A percentile compares a stretch with the other conserved stretches of the same genome.
Conservation (phyloP, 306 rosid genomes). For the Amphicarpaea edgeworthii region DNA sequence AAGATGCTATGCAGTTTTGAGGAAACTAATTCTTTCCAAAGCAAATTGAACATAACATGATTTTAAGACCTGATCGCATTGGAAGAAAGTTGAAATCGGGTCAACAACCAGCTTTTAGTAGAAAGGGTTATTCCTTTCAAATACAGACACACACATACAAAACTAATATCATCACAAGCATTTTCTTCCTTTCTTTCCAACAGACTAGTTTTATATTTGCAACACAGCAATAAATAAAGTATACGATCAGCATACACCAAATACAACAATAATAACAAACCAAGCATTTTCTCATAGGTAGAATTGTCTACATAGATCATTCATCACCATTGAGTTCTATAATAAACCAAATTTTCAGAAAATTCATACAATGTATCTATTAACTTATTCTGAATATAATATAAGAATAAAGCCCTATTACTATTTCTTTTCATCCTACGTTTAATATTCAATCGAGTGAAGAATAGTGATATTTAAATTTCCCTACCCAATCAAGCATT, state of each 20-base stretch:
- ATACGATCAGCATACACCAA: background rate
- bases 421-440: constrained; percentile 2
- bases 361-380: background rate
- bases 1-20: background rate
- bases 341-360: background rate
- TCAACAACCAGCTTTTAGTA: background rate
- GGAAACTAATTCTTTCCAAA: background rate
- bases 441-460: constrained; percentile 17
- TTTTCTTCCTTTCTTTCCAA: background rate
- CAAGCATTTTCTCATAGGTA: background rate
- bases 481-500: constrained; percentile 25
- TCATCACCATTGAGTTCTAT: background rate
- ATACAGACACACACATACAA: background rate
- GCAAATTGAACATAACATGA: background rate
- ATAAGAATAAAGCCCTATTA: background rate
- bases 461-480: constrained; percentile 11
- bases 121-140: background rate
- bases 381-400: background rate
- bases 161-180: background rate
- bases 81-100: background rate
- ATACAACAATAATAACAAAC: background rate
- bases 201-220: background rate
- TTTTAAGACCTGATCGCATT: background rate
- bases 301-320: background rate
- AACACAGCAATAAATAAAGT: constrained; percentile 2